These are phyloP conservation scores for Calocybe indica DNA, from an alignment of 768 basidiomycete genomes.

Conservation along the genomic window DNA sequence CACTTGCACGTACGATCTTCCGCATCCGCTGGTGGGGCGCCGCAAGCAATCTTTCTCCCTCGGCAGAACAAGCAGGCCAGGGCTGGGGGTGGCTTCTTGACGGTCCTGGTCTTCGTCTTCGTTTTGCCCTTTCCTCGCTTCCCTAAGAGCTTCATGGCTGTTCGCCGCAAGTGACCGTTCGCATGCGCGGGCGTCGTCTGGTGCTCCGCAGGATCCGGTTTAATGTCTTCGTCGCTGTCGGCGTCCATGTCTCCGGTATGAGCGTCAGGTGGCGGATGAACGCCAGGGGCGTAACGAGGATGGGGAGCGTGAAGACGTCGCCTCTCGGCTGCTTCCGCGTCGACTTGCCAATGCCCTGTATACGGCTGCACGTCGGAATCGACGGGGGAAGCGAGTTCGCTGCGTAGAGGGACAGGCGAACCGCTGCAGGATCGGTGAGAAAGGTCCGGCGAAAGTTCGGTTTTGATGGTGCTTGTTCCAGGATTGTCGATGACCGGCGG, in stretches of 20 bases:
- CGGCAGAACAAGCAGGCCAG: constrained; percentile 45
- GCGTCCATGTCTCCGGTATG: neutral
- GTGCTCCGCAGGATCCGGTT: neutral
- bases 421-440: neutral
- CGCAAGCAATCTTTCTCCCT: constrained; percentile 48
- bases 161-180: neutral
- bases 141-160: neutral
- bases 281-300: neutral
- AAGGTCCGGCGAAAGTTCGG: too few relatives aligned
- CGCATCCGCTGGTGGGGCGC: constrained; percentile 30
- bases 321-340: neutral
- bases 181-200: neutral
- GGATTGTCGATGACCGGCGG: too few relatives aligned
- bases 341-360: neutral
- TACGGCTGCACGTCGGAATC: neutral
- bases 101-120: constrained; percentile 1
- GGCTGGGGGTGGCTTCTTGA: constrained; percentile 26
- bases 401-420: too few relatives aligned
- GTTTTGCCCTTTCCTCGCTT: constrained; percentile 1
- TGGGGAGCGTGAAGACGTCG: constrained; percentile 1
- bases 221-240: neutral
- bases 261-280: neutral
- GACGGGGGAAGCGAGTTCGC: neutral
- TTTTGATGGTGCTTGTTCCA: too few relatives aligned
- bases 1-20: constrained; percentile 43